Conservation (phyloP, 306 rosid genomes). For the Medicago arabica region DNA sequence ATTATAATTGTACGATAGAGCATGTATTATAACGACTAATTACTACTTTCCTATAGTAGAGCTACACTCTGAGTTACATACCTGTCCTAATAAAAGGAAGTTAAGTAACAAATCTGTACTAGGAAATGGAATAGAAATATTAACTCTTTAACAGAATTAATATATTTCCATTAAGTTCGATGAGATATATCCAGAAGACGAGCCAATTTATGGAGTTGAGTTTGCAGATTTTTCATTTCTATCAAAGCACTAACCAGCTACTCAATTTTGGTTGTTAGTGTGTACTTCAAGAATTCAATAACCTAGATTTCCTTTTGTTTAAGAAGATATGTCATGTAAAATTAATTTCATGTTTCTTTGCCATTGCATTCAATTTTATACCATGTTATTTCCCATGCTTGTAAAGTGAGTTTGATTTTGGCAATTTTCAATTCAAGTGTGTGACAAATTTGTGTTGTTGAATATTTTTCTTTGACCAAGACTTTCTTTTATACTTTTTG, state of each 20-base stretch:
- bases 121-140: conserved; percentile 10
- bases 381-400: background rate
- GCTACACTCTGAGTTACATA: conserved; percentile 8
- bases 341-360: background rate
- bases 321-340: background rate
- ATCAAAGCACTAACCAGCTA: conserved; percentile 11
- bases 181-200: conserved; percentile 15
- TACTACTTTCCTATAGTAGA: conserved; percentile 23
- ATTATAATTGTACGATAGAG: background rate
- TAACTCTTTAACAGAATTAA: background rate
- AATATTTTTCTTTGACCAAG: conserved; percentile 1
- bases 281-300: background rate
- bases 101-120: background rate
- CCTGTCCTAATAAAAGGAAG: conserved; percentile 16
- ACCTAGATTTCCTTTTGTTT: background rate
- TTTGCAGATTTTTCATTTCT: background rate
- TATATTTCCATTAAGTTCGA: conserved; percentile 14
- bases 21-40: conserved; percentile 7
- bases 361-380: background rate
- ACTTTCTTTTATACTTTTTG: background rate
- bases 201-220: conserved; percentile 14
- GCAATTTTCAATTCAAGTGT: background rate
- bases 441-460: background rate
- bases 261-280: background rate
- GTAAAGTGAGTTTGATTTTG: background rate